Evolutionary conservation across 805 yeast genomes (phyloP).

Genomic region (Ascoidea tarda): DNA sequence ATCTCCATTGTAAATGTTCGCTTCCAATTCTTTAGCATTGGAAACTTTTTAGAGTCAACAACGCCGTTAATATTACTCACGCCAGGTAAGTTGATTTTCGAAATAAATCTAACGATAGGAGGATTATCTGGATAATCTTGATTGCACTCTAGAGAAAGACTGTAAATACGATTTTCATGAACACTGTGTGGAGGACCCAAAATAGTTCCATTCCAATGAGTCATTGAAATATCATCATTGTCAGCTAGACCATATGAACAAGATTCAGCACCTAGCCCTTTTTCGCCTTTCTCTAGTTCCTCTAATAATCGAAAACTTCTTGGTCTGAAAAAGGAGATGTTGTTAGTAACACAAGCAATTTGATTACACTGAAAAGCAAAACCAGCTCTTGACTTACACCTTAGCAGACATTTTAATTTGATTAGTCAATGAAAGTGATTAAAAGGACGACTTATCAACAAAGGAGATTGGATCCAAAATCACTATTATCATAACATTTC

Average conservation of each 20-base stretch:
- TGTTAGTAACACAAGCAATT: not conserved
- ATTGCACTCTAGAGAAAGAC: constrained; percentile 71
- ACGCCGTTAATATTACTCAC: constrained; percentile 55
- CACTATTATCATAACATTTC: too few relatives aligned
- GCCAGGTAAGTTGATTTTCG: constrained; percentile 83
- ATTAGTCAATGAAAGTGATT: too few relatives aligned
- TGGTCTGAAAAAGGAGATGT: constrained; percentile 35
- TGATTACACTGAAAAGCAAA: too few relatives aligned
- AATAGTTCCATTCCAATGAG: constrained; percentile 95
- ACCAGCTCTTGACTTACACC: too few relatives aligned
- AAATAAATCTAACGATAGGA: constrained; percentile 67
- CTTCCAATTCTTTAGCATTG: constrained; percentile 73
- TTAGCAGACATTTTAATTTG: too few relatives aligned
- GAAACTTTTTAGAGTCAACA: constrained; percentile 39
- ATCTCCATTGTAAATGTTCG: constrained; percentile 88
- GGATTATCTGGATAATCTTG: constrained; percentile 79
- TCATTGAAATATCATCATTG: constrained; percentile 84
- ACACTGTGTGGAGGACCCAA: constrained; percentile 88
- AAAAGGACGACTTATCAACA: too few relatives aligned
- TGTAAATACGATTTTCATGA: constrained; percentile 90
- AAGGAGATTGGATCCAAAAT: too few relatives aligned
- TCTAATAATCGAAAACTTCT: constrained; percentile 90
- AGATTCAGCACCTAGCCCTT: constrained; percentile 93
- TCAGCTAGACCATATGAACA: constrained; percentile 91
- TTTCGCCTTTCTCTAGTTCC: constrained; percentile 96